Evolutionary conservation across 1,284 basidiomycete species (phyloP).

Genomic region (Volvariella volvacea): DNA sequence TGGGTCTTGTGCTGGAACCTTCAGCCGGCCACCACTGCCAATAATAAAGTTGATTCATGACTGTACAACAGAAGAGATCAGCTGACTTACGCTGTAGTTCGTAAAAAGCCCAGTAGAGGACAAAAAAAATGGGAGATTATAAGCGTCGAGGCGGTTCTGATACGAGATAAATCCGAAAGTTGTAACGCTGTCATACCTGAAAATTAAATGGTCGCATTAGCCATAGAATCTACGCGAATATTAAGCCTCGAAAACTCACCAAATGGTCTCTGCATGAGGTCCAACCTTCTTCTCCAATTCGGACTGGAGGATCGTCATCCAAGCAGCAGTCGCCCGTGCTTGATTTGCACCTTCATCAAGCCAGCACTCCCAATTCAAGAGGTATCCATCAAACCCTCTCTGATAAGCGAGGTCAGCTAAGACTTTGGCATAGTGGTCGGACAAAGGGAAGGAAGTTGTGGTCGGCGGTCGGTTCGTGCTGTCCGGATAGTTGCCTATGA

Average conservation of each 20-base stretch:
- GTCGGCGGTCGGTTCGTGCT: constrained; percentile 25
- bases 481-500: constrained; percentile 49
- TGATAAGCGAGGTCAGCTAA: constrained; percentile 68
- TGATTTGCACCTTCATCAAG: constrained; percentile 52
- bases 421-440: constrained; percentile 59
- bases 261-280: constrained; percentile 55
- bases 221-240: not conserved
- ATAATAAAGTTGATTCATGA: not conserved
- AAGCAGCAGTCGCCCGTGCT: constrained; percentile 56
- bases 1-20: constrained; percentile 38
- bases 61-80: not conserved
- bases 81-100: constrained; percentile 65
- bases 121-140: constrained; percentile 71
- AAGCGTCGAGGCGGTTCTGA: constrained; percentile 70
- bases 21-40: constrained; percentile 53
- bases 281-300: constrained; percentile 56
- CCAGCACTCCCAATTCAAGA: constrained; percentile 72
- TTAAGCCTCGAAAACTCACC: constrained; percentile 34
- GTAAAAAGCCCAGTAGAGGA: constrained; percentile 68
- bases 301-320: constrained; percentile 59
- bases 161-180: constrained; percentile 55
- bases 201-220: not conserved
- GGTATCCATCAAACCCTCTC: constrained; percentile 76
- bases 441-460: constrained; percentile 46
- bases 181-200: constrained; percentile 79